Percentiles rank a stretch among this genome's conserved stretches.
Conservation (phyloP, 2,329 filamentous ascomycete species). For the Trichoderma koningiopsis region DNA sequence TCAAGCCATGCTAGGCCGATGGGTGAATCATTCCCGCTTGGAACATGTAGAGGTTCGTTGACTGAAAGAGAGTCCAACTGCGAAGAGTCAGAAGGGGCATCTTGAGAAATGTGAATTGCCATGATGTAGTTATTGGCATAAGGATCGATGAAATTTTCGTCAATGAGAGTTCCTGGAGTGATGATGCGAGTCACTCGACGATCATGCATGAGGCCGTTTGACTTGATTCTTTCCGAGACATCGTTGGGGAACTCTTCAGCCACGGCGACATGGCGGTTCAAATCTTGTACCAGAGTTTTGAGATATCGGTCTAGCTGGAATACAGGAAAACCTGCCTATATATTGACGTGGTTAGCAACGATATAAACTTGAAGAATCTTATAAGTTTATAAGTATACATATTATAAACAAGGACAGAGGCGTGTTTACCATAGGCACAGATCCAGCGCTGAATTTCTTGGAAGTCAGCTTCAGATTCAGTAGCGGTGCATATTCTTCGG, state of each 20-base stretch:
- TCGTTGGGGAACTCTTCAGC: constrained; percentile 88
- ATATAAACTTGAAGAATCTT: background rate
- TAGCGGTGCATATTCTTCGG: constrained; percentile 82
- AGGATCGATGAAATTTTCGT: constrained; percentile 96
- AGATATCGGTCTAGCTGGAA: constrained; percentile 91
- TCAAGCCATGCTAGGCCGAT: constrained; percentile 93
- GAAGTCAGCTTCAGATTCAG: constrained; percentile 84
- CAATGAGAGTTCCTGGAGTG: constrained; percentile 92
- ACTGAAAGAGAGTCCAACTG: background rate
- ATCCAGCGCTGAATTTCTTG: constrained; percentile 76
- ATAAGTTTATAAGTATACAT: constrained; percentile 17
- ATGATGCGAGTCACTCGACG: constrained; percentile 83
- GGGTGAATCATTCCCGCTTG: constrained; percentile 30
- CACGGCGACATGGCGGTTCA: constrained; percentile 88
- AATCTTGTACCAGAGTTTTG: constrained; percentile 88
- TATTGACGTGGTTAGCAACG: constrained; percentile 5
- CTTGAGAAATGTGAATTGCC: constrained; percentile 63
- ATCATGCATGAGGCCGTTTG: constrained; percentile 80
- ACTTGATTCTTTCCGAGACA: constrained; percentile 67
- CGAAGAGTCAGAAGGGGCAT: background rate
- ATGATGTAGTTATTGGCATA: constrained; percentile 92
- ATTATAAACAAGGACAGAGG: constrained; percentile 26
- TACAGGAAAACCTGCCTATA: constrained; percentile 85
- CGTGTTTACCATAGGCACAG: constrained; percentile 77
- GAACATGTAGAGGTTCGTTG: background rate